phyloP scores from a whole-genome alignment of 176 grass and related monocot species.

The Bothriochloa decipiens region DNA sequence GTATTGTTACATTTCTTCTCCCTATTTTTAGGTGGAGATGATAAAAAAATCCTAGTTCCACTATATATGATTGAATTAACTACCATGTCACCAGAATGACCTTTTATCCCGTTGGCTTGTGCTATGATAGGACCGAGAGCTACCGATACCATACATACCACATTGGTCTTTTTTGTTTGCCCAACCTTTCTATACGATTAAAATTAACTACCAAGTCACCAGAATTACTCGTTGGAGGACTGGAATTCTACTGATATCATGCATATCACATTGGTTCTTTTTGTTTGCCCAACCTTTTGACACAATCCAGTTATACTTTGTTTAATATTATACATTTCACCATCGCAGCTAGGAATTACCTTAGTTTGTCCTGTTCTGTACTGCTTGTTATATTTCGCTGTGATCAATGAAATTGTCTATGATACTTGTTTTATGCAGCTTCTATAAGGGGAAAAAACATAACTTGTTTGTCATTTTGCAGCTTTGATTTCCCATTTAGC shows the following conservation, averaged over 20 bases:
- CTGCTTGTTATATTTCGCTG: slow-evolving; percentile 11
- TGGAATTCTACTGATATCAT: neutral
- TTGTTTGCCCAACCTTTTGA: neutral
- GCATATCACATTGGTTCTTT: neutral
- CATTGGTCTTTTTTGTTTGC: neutral
- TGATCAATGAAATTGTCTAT: neutral
- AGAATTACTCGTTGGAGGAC: neutral
- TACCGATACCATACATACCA: neutral
- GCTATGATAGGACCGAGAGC: neutral
- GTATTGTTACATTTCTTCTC: neutral
- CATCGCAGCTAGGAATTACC: neutral
- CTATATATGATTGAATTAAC: neutral
- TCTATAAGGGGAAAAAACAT: neutral
- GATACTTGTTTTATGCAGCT: neutral
- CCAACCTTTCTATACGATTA: neutral
- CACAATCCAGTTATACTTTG: neutral
- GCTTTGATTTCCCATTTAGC: slow-evolving; percentile 88
- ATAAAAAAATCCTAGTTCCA: neutral
- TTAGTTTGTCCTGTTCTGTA: neutral
- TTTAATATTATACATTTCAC: neutral
- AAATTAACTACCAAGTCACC: neutral
- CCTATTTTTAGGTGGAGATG: neutral
- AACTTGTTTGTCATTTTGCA: slow-evolving; percentile 42
- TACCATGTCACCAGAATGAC: neutral
- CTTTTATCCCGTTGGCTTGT: neutral